These are phyloP conservation scores for Solanum clarkiae DNA, from an alignment of 257 asterid genomes.

Conservation along the genomic window DNA sequence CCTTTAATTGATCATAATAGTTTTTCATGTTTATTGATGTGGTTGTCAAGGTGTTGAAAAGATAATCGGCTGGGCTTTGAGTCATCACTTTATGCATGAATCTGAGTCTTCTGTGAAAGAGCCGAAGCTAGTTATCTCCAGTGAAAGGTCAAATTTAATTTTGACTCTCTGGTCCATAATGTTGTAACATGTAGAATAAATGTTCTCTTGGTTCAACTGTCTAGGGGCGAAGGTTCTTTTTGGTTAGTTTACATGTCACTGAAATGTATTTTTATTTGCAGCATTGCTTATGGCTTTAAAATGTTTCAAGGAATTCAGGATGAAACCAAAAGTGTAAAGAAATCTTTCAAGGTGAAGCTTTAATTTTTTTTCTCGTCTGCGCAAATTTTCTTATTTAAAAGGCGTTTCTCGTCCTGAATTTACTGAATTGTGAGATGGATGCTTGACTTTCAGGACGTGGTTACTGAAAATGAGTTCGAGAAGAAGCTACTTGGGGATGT, in stretches of 20 bases:
- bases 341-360: slow-evolving; percentile 61
- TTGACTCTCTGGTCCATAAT: neutral
- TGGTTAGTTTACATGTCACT: neutral
- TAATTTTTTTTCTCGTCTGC: neutral
- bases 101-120: slow-evolving; percentile 36
- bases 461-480: slow-evolving; percentile 80
- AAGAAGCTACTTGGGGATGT: slow-evolving; percentile 74
- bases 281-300: slow-evolving; percentile 62
- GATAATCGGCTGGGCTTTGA: slow-evolving; percentile 74
- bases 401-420: slow-evolving; percentile 1
- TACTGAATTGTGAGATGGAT: neutral
- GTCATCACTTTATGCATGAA: slow-evolving; percentile 69
- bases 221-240: neutral
- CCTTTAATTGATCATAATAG: slow-evolving; percentile 1
- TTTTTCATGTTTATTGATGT: slow-evolving; percentile 4
- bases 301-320: slow-evolving; percentile 62
- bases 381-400: neutral
- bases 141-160: slow-evolving; percentile 37
- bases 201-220: neutral
- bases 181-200: neutral
- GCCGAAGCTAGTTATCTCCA: slow-evolving; percentile 40
- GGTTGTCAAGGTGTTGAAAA: slow-evolving; percentile 54
- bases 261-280: slow-evolving; percentile 13
- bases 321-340: slow-evolving; percentile 62
- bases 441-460: slow-evolving; percentile 56